Evolutionary conservation across 1,284 basidiomycete genomes (phyloP).

Genomic region (Leccinum pachyderme): DNA sequence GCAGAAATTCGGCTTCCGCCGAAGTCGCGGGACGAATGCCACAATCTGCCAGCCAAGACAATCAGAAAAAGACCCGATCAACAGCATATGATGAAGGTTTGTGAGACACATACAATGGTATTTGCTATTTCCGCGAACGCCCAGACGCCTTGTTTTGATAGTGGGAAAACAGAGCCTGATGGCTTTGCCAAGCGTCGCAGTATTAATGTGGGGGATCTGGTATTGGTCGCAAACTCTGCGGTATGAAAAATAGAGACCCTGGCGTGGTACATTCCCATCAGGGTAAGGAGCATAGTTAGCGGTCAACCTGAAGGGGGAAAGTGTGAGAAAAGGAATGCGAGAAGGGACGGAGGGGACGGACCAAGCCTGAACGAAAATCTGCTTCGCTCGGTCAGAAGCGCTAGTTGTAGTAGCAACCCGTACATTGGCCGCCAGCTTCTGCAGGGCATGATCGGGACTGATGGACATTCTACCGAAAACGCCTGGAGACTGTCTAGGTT

Average conservation of each 20-base stretch:
- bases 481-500: constrained; percentile 62
- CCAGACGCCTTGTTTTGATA: constrained; percentile 89
- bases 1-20: constrained; percentile 85
- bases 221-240: constrained; percentile 87
- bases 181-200: constrained; percentile 90
- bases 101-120: constrained; percentile 73
- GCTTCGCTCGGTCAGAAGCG: constrained; percentile 83
- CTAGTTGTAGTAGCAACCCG: constrained; percentile 85
- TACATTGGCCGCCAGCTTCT: constrained; percentile 83
- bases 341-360: constrained; percentile 37
- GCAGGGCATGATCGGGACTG: constrained; percentile 71
- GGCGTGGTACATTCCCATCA: constrained; percentile 84
- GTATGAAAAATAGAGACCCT: constrained; percentile 90
- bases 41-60: constrained; percentile 61
- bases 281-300: constrained; percentile 88
- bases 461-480: constrained; percentile 74
- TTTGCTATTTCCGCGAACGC: constrained; percentile 89
- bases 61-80: constrained; percentile 34
- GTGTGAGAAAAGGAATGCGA: constrained; percentile 18
- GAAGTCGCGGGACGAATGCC: constrained; percentile 85
- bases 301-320: constrained; percentile 58
- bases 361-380: constrained; percentile 90
- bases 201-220: constrained; percentile 89
- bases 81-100: constrained; percentile 26
- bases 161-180: constrained; percentile 89